These are phyloP conservation scores for Pestalotiopsis sp. DNA, from an alignment of 2,329 filamentous ascomycete genomes.

Conservation along the genomic window DNA sequence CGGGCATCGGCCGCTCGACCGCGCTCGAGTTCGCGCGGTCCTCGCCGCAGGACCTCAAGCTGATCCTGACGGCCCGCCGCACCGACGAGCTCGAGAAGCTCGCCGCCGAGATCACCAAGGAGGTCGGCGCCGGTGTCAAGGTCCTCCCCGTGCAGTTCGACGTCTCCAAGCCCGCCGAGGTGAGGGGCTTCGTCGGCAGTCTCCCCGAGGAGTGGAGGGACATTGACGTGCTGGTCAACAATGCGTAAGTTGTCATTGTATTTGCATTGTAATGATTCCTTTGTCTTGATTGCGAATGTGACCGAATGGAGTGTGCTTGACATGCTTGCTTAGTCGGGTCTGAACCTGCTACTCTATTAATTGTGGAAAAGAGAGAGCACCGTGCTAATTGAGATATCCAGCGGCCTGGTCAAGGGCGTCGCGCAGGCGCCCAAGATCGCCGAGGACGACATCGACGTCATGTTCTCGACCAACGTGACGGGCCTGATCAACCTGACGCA, in stretches of 20 bases:
- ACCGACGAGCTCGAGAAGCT: conserved; percentile 76
- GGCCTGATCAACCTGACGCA: conserved; percentile 97
- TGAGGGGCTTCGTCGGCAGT: conserved; percentile 68
- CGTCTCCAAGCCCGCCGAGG: conserved; percentile 76
- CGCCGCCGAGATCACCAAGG: conserved; percentile 71
- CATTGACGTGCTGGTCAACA: conserved; percentile 91
- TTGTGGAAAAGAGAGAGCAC: not conserved
- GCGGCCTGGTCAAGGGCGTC: conserved; percentile 85
- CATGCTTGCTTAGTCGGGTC: not conserved
- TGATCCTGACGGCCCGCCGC: conserved; percentile 87
- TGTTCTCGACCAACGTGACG: conserved; percentile 93
- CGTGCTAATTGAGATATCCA: conserved; percentile 34
- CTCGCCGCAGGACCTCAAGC: conserved; percentile 72
- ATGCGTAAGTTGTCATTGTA: conserved; percentile 65
- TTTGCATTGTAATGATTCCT: not conserved
- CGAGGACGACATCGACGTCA: conserved; percentile 77
- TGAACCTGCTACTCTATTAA: not conserved
- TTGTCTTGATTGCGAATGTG: not conserved
- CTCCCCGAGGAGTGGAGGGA: conserved; percentile 81
- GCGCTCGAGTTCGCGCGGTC: conserved; percentile 94
- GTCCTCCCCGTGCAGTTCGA: conserved; percentile 84
- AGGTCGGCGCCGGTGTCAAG: conserved; percentile 78
- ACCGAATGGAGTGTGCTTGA: not conserved
- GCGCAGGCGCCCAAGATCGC: conserved; percentile 82
- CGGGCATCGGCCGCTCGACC: conserved; percentile 80